These are phyloP conservation scores for Piloderma croceum DNA, from an alignment of 768 basidiomycete genomes.

Conservation along the genomic window DNA sequence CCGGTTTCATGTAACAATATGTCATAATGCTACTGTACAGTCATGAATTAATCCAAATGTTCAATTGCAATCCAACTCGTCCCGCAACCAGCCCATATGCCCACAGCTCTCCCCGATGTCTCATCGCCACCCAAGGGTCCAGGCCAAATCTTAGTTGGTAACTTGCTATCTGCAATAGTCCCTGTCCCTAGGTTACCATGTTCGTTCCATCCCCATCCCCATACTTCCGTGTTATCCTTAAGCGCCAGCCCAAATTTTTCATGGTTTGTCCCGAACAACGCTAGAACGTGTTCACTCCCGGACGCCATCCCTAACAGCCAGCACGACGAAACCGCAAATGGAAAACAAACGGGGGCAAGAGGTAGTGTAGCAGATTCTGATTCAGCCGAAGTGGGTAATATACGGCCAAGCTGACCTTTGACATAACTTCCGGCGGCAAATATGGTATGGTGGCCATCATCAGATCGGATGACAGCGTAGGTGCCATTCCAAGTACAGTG, in stretches of 20 bases:
- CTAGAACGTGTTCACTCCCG: constrained; percentile 84
- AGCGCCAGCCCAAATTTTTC: too few relatives aligned
- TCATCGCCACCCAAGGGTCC: neutral
- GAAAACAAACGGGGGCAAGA: constrained; percentile 27
- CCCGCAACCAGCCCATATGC: constrained; percentile 21
- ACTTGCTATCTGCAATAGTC: constrained; percentile 44
- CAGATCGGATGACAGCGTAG: constrained; percentile 36
- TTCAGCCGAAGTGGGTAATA: constrained; percentile 18
- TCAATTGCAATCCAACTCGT: constrained; percentile 40
- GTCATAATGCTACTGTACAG: too few relatives aligned
- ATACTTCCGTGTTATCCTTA: constrained; percentile 43
- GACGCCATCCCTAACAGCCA: constrained; percentile 42
- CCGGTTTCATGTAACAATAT: too few relatives aligned
- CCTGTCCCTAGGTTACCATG: constrained; percentile 87
- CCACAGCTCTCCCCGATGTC: neutral
- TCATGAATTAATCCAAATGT: too few relatives aligned
- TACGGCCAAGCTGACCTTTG: constrained; percentile 63
- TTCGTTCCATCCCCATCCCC: constrained; percentile 98
- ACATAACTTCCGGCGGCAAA: constrained; percentile 49
- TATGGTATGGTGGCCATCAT: constrained; percentile 21
- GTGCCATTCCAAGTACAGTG: constrained; percentile 82
- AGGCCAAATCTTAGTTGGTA: constrained; percentile 55
- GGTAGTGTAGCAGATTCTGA: constrained; percentile 21
- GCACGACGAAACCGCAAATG: constrained; percentile 16
- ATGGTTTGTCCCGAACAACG: constrained; percentile 17